These are phyloP conservation scores for Leccinum variicolor DNA, from an alignment of 768 basidiomycete species.

Conservation along the genomic window DNA sequence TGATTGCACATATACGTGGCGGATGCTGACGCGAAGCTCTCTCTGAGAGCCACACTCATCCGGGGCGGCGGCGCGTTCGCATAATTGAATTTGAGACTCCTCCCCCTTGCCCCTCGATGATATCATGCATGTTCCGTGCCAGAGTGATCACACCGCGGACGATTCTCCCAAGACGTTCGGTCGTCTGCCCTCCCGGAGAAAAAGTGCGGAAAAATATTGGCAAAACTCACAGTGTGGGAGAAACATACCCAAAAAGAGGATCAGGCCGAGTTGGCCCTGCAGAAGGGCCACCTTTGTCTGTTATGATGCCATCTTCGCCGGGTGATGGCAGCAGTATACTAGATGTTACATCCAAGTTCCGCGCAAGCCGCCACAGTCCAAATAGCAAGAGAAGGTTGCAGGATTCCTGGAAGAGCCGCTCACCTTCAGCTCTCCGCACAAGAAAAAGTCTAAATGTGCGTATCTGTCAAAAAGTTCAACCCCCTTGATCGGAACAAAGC, in stretches of 20 bases:
- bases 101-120: neutral
- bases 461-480: slow-evolving; percentile 2
- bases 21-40: slow-evolving; percentile 15
- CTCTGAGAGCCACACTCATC: neutral
- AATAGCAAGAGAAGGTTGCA: neutral
- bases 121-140: neutral
- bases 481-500: slow-evolving; percentile 6
- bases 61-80: neutral
- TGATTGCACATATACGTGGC: neutral
- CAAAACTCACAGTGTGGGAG: slow-evolving; percentile 3
- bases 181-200: neutral
- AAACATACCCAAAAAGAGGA: neutral
- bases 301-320: neutral
- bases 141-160: slow-evolving; percentile 13
- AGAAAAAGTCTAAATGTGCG: slow-evolving; percentile 20
- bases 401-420: no score
- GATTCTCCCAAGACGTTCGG: neutral
- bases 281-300: neutral
- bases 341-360: neutral
- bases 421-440: neutral
- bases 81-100: neutral
- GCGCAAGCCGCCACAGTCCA: neutral
- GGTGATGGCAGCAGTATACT: neutral
- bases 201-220: neutral
- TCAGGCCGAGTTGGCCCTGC: slow-evolving; percentile 1